phyloP scores from a whole-genome alignment of 2,329 filamentous ascomycete species.

The Fusarium cyanostomum region DNA sequence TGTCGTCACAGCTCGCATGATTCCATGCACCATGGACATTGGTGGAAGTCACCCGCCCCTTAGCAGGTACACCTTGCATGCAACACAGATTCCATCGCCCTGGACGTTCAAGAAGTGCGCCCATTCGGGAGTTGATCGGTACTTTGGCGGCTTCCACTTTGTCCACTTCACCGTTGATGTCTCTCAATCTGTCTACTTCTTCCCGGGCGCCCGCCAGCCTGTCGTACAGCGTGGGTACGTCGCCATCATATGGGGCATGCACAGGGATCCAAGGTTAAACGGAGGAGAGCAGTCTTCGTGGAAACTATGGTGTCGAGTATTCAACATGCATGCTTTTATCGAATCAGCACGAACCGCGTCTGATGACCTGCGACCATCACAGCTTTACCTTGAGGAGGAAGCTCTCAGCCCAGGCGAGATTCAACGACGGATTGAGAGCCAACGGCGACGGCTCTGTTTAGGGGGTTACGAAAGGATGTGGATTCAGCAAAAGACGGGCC shows the following conservation, averaged over 20 bases:
- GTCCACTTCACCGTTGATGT: constrained; percentile 9
- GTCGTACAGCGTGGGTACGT: neutral
- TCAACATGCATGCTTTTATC: constrained; percentile 24
- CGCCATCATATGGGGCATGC: constrained; percentile 36
- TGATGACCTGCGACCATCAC: neutral
- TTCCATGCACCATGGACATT: neutral
- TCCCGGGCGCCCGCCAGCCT: neutral
- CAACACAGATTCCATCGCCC: constrained; percentile 27
- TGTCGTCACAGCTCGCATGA: neutral
- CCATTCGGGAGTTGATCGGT: constrained; percentile 2
- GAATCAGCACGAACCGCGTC: neutral
- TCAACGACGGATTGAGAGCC: constrained; percentile 15
- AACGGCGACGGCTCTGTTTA: constrained; percentile 20
- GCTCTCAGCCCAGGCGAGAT: constrained; percentile 21
- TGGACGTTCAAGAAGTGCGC: constrained; percentile 32
- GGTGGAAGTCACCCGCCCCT: constrained; percentile 27
- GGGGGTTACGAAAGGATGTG: neutral
- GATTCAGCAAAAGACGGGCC: neutral
- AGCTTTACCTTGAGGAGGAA: constrained; percentile 12
- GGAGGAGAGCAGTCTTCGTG: neutral
- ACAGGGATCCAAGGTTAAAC: neutral
- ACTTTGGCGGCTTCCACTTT: constrained; percentile 37
- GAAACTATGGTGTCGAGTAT: constrained; percentile 36
- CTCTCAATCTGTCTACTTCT: too few species aligned
- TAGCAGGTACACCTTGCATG: constrained; percentile 21